Base-by-base conservation (phyloP, 1,139 yeast species). In the Geotrichum aggregatum region DNA sequence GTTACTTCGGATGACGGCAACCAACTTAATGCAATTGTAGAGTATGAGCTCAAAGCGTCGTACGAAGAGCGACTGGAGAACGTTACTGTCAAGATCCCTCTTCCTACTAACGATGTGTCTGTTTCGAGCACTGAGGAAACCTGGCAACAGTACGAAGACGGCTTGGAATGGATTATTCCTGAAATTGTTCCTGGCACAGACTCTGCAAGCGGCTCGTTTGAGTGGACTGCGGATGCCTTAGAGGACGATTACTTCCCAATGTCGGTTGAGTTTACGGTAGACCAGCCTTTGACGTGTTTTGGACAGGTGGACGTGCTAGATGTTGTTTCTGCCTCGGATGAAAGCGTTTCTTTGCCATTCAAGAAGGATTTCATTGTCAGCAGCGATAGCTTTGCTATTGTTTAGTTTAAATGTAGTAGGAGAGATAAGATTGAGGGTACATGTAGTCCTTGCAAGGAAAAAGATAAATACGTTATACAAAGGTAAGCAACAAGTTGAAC, bases 201-300 rank as follows among this genome's bases (percentile, higher is more conserved):
- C 34, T 54, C 59, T 19, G 75, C 83, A 16, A 76, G 79, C 45
- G 96, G 95, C 22, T 81, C 89, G 39, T 83, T 92, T 68, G 95
- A 87, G 66, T 83, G 92, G 66, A 70, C 83, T 13, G 84, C 83
- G 59, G 86, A 84, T 7, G 82, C 76, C 47, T 82, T 80, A 56
- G 98, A 92, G 69, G 96, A 89, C 58, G 78, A 83, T 19, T 76
- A 92, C 64, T 91, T 89, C 86, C 98, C 98, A 58, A 82, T 92
- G 77, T 80, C 80, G 61, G 78, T 87, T 39, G 69, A 72, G 52
- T 82, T 83, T 26, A 59, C 60, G 21, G 67, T 71, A 45, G 66
- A 67, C 26, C 31, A 44, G 28, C 49, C 47, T 5, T 30, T 44
- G 28, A 5, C 46, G 30, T 14, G 53, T 31, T 65, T 77, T 52